Evolutionary conservation across 169 alveolate species (phyloP), one percentile per base, ranked within the genome.

Genomic region (Theileria luwenshuni): DNA sequence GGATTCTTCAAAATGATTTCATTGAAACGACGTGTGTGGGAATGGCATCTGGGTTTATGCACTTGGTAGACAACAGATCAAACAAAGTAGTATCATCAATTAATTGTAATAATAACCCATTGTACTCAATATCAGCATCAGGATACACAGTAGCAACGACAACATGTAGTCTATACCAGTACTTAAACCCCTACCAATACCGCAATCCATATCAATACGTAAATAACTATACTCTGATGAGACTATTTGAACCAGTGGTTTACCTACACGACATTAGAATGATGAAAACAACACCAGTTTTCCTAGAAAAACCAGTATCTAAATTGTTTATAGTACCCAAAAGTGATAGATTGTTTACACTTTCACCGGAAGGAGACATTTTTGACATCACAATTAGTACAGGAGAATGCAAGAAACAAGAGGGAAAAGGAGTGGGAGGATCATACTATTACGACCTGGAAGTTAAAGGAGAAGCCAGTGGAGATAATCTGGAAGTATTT

Each of bases 41-140:
- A 21, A 79, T 64, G 83, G 65, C 69, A 13, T 79, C 87, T n/a
- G 87, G 87, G 25, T 69, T 79, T 12, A 23, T 79, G 30, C 87
- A 79, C 61, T 25, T 79, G 19, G 65, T 79, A 21, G 87, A 79
- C 38, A 60, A 64, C 62, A 58, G 87, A 38, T 71, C 67, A 62
- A 49, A 69, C 27, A 69, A 61, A 38, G 63, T 79, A 47, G 87
- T 75, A 1, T 65, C 72, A 73, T 68, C 83, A 30, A 54, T 79
- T 0, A 48, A 51, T 27, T 69, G 76, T 0, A 74, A 73, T 41
- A 47, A 12, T 2, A 71, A 19, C 38, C 73, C 87, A 17, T 71
- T 79, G 7, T 63, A 62, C 15, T 59, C 58, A 41, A 60, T 79
- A 1, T 43, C 87, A 28, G 87, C 87, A 30, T 79, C 25, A 23